A percentile compares a stretch with the other conserved stretches of the same genome.
Conservation (phyloP, 2,329 filamentous ascomycete genomes). For the Lachnellula arida region DNA sequence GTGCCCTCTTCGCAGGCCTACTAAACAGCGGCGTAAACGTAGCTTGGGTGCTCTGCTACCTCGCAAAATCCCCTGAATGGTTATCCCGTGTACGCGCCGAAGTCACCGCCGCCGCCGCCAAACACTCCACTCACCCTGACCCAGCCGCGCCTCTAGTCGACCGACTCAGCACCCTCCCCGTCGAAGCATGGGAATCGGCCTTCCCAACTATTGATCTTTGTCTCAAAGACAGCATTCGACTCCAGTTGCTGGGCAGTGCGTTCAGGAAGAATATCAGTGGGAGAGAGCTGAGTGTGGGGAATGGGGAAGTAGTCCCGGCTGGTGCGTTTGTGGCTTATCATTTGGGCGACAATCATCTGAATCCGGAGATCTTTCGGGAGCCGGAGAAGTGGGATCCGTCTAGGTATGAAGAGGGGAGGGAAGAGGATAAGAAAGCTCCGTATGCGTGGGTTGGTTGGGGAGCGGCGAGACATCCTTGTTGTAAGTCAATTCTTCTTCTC, state of each 20-base stretch:
- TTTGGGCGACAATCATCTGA: slow-evolving; percentile 44
- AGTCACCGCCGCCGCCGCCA: slow-evolving; percentile 41
- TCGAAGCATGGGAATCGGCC: slow-evolving; percentile 51
- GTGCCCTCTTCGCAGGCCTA: slow-evolving; percentile 50
- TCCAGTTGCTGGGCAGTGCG: slow-evolving; percentile 43
- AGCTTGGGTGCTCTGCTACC: slow-evolving; percentile 47
- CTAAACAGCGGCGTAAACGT: slow-evolving; percentile 54
- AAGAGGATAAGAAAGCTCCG: slow-evolving; percentile 37
- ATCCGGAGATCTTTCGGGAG: slow-evolving; percentile 45
- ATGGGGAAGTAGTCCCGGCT: slow-evolving; percentile 45
- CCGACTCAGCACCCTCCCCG: slow-evolving; percentile 38
- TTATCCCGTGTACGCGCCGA: slow-evolving; percentile 41
- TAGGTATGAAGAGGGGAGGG: slow-evolving; percentile 42
- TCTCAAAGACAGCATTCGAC: slow-evolving; percentile 49
- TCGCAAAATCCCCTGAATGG: slow-evolving; percentile 45
- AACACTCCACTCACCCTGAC: slow-evolving; percentile 33
- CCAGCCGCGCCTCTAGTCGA: slow-evolving; percentile 12
- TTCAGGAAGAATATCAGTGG: slow-evolving; percentile 49
- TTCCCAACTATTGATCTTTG: slow-evolving; percentile 49
- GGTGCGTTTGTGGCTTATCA: slow-evolving; percentile 44
- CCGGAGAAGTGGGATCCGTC: slow-evolving; percentile 47
- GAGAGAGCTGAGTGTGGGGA: slow-evolving; percentile 38
- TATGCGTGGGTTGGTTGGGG: slow-evolving; percentile 17
- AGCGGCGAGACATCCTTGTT: slow-evolving; percentile 34
- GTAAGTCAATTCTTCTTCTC: slow-evolving; percentile 20